Conservation (phyloP, 352 stramenopile species). For the Thraustochytrium sp. region DNA sequence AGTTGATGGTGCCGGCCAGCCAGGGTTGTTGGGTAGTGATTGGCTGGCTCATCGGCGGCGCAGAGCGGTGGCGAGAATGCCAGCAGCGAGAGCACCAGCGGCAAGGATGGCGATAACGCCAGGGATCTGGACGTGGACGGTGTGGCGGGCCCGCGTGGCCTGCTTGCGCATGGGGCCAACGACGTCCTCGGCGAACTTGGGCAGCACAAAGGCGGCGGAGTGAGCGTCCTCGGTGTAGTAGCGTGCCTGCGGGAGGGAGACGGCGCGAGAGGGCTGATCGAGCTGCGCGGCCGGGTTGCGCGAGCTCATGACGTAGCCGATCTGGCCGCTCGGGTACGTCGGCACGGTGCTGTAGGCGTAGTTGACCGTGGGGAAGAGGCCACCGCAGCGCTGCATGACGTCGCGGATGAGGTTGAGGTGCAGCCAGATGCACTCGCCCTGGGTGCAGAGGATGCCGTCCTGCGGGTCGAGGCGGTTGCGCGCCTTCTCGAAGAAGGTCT, state of each 20-base stretch:
- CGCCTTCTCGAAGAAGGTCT: constrained; percentile 89
- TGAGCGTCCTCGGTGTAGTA: constrained; percentile 93
- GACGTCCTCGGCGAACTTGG: constrained; percentile 71
- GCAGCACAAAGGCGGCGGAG: constrained; percentile 90
- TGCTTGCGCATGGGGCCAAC: neutral
- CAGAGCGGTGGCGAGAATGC: neutral
- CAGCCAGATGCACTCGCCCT: constrained; percentile 96
- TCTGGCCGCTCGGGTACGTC: constrained; percentile 97
- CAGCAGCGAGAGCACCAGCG: neutral
- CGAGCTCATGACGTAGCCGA: constrained; percentile 88
- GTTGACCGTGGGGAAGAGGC: constrained; percentile 86
- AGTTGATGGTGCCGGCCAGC: no score
- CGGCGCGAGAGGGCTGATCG: constrained; percentile 10
- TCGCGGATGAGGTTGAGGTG: constrained; percentile 93
- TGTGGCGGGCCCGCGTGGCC: neutral
- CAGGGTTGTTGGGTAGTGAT: no score
- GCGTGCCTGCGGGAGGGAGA: constrained; percentile 64
- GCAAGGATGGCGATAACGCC: neutral
- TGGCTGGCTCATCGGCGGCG: neutral
- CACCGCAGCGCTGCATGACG: constrained; percentile 78
- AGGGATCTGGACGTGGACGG: neutral
- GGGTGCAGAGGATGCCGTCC: constrained; percentile 68
- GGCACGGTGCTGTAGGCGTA: constrained; percentile 98
- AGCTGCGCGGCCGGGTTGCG: constrained; percentile 27
- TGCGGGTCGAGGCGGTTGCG: constrained; percentile 66